Base-by-base conservation (phyloP, 192 early-diverging fungal species). In the Coemansia sp. region DNA sequence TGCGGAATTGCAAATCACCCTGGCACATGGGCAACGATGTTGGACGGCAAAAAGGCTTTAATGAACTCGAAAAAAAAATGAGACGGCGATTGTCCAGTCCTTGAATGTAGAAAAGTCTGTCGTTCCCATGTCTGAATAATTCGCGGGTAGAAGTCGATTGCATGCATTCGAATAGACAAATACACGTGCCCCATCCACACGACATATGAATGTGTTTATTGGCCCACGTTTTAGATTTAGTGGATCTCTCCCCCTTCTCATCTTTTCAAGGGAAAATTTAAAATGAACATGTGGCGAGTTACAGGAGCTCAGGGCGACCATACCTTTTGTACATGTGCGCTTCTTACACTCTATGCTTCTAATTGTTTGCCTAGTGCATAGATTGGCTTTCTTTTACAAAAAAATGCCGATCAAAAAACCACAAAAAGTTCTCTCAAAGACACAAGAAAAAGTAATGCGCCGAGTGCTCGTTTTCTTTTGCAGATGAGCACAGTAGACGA, bases 401-500 rank as follows among this genome's bases (percentile, higher is more conserved):
- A 53, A 18, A 36, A 18, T 36, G 57, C 4, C 31, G 15, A 60
- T 60, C 57, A 18, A 36, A 15, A 33, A 18, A 20, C 11, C 49
- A 53, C 20, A 24, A 3, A 0, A 7, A 6, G 11, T 49, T 46
- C 44, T 4, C 15, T 46, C 44, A 16, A 53, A 24, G 22, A 24
- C 5, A 27, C 50, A 22, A 53, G 9, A 27, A 55, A 55, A 55
- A 31, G 15, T 2, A 33, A 33, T 34, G 57, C 24, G 31, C 57
- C 57, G 16, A 33, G 7, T 33, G 31, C 57, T 60, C 57, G 29
- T 7, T 15, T 60, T 34, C 31, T 60, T 33, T n/a, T 60, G 57
- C 57, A 60, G 57, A 60, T 33, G 31, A 60, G 31, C 31, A 60
- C 57, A 60, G 57, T 60, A 60, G 31, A 16, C 29, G 31, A 60